Evolutionary conservation across 805 yeast species (phyloP).

Genomic region (Hanseniaspora taiwanica): DNA sequence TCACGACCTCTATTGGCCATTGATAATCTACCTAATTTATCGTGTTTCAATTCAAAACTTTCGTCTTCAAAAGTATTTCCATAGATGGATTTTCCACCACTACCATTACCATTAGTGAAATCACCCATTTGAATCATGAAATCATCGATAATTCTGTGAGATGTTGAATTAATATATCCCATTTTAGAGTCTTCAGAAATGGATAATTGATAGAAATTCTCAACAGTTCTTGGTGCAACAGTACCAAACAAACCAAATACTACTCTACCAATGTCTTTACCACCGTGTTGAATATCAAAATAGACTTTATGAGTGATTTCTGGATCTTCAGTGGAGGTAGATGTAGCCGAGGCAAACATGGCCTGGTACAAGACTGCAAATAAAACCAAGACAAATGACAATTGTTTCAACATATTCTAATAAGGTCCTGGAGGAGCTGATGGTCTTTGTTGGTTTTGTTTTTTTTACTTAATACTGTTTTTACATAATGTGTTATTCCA

Average conservation of each 20-base stretch:
- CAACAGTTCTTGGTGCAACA: constrained; percentile 77
- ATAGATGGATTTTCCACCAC: constrained; percentile 65
- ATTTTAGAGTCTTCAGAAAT: constrained; percentile 60
- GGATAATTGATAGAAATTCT: constrained; percentile 73
- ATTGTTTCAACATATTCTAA: background rate
- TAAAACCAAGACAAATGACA: background rate
- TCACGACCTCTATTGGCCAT: constrained; percentile 74
- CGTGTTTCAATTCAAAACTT: constrained; percentile 54
- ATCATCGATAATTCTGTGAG: constrained; percentile 60
- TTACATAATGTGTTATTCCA: no score
- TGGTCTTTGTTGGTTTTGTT: no score
- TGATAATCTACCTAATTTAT: constrained; percentile 53
- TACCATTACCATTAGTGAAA: constrained; percentile 55
- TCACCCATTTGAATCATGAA: constrained; percentile 80
- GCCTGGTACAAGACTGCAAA: background rate
- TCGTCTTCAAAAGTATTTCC: constrained; percentile 58
- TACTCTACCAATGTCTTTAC: constrained; percentile 61
- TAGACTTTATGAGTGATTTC: constrained; percentile 63
- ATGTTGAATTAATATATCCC: constrained; percentile 47
- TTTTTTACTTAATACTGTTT: no score
- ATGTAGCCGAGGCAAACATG: background rate
- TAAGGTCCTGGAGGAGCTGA: background rate
- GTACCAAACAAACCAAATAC: constrained; percentile 81
- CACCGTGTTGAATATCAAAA: constrained; percentile 79
- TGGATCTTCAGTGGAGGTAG: constrained; percentile 17